Percentiles rank a stretch among this genome's conserved stretches.
Conservation (phyloP, 2,329 filamentous ascomycete genomes). For the Alternaria postmessia region DNA sequence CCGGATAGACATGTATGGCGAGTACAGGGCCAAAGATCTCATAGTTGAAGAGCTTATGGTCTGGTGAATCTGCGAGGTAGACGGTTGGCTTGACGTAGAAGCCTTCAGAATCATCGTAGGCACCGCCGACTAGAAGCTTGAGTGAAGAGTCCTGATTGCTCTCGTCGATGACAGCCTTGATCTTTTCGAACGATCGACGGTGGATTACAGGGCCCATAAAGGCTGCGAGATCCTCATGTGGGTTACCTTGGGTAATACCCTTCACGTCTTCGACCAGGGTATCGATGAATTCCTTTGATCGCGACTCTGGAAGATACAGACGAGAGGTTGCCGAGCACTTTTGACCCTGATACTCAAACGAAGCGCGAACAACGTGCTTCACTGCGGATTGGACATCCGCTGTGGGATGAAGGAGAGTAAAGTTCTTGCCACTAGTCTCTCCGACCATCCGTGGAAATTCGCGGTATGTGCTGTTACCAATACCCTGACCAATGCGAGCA, state of each 20-base stretch:
- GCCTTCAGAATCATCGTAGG: conserved; percentile 76
- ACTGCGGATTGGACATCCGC: conserved; percentile 81
- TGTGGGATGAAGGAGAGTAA: conserved; percentile 78
- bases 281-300: conserved; percentile 74
- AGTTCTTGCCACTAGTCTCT: conserved; percentile 92
- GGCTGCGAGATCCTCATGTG: conserved; percentile 70
- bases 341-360: conserved; percentile 89
- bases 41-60: conserved; percentile 74
- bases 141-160: conserved; percentile 76
- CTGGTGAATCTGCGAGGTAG: conserved; percentile 74
- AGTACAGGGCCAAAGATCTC: conserved; percentile 85
- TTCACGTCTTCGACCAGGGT: conserved; percentile 71
- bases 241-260: conserved; percentile 73
- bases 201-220: conserved; percentile 90
- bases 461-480: conserved; percentile 79
- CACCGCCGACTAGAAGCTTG: conserved; percentile 75
- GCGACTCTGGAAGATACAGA: conserved; percentile 75
- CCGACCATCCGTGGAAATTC: conserved; percentile 87
- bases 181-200: conserved; percentile 78
- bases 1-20: conserved; percentile 78
- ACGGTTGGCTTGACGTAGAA: conserved; percentile 85
- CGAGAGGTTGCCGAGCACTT: conserved; percentile 88
- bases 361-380: conserved; percentile 80
- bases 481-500: conserved; percentile 79
- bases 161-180: conserved; percentile 75